Base-by-base conservation (phyloP, 805 yeast genomes). In the Teunomyces panamensis region DNA sequence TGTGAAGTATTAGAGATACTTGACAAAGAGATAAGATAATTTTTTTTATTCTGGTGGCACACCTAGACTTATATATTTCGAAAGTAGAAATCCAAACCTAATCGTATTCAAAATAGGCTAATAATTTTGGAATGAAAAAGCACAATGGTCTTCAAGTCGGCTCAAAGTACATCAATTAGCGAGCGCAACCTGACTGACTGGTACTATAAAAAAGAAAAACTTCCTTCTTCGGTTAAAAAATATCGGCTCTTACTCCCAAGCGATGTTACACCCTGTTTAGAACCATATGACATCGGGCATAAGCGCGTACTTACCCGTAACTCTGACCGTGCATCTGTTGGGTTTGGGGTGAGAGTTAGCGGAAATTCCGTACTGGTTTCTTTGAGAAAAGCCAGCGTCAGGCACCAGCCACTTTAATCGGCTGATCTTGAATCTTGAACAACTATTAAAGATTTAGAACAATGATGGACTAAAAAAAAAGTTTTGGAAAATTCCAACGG, bases 91-190 rank as follows among this genome's bases (percentile, higher is more conserved):
- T 37, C 16, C 29, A 37, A 37, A 24, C 41, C 41, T n/a, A 24
- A 37, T 37, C 41, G 41, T 37, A 37, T 37, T 37, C 17, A 37
- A 37, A 37, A 37, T 37, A 37, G 41, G 41, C 41, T 26, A 37
- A 37, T 34, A 20, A 37, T 37, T 37, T 37, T 24, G 27, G 27
- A n/a, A 20, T 37, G 30, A 20, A 26, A 37, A 24, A 37, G 17
- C 29, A 37, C 41, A 37, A 37, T 24, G 41, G 41, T 24, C 41
- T 13, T 37, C 30, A 24, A n/a, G 30, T 37, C 41, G 41, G 41
- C 41, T 20, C 30, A 37, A 37, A 37, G 13, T 37, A 37, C 41
- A 37, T 26, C 41, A 37, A 37, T 24, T 37, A 20, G 41, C 41
- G 30, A 37, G 41, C 41, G 17, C 41, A 37, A 26, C n/a, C 14